Percentiles rank a stretch among this genome's conserved stretches.
These are phyloP conservation scores for Xylariales sp. DNA, from an alignment of 2,329 filamentous ascomycete species.

Conservation along the genomic window DNA sequence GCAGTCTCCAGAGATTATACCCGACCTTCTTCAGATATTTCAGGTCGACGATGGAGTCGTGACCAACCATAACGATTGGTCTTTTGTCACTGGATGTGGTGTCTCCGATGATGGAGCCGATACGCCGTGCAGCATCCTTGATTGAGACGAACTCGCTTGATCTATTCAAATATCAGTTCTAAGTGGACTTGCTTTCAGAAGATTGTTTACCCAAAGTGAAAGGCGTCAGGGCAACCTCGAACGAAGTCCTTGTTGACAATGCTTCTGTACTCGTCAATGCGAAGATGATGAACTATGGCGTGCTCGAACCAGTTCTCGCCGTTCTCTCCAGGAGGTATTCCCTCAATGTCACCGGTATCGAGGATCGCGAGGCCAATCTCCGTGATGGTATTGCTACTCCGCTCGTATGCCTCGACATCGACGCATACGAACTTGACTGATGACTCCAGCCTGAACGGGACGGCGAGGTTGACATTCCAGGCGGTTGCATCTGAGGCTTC, in stretches of 20 bases:
- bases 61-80: slow-evolving; percentile 72
- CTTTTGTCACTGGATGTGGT: slow-evolving; percentile 16
- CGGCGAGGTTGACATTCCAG: slow-evolving; percentile 35
- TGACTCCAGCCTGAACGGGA: slow-evolving; percentile 42
- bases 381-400: slow-evolving; percentile 61
- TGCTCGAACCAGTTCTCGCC: slow-evolving; percentile 62
- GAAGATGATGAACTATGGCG: slow-evolving; percentile 70
- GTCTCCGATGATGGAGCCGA: slow-evolving; percentile 34
- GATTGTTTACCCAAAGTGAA: slow-evolving; percentile 66
- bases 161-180: slow-evolving; percentile 24
- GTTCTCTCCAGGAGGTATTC: slow-evolving; percentile 52
- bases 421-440: slow-evolving; percentile 70
- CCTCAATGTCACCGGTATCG: slow-evolving; percentile 58
- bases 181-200: not conserved
- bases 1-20: slow-evolving; percentile 50
- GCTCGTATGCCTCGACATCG: slow-evolving; percentile 80
- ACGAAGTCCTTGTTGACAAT: slow-evolving; percentile 66
- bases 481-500: no score
- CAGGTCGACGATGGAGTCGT: slow-evolving; percentile 66
- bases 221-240: slow-evolving; percentile 65
- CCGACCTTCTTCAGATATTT: slow-evolving; percentile 61
- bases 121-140: slow-evolving; percentile 26
- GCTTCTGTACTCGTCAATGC: slow-evolving; percentile 64
- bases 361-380: slow-evolving; percentile 82
- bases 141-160: slow-evolving; percentile 35